These are phyloP conservation scores for Spatholobus suberectus DNA, from an alignment of 306 rosid genomes.

Conservation along the genomic window DNA sequence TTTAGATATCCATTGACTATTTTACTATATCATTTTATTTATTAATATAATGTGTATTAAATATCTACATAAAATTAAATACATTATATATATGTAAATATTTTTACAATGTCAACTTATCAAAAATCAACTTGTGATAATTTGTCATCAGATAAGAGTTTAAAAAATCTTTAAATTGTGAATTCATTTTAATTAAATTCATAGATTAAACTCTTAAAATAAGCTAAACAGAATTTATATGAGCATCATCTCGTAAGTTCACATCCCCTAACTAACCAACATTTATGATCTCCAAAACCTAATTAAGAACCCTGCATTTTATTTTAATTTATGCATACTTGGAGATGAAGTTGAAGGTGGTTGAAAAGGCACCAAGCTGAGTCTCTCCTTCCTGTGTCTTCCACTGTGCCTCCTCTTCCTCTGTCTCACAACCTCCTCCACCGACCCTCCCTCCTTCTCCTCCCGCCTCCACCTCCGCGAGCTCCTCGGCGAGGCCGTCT, in stretches of 20 bases:
- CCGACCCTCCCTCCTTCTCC: conserved; percentile 56
- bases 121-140: too few relatives aligned
- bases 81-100: too few relatives aligned
- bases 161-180: too few relatives aligned
- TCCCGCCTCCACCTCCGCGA: conserved; percentile 70
- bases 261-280: not conserved
- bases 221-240: not conserved
- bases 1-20: too few relatives aligned
- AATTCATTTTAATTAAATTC: too few relatives aligned
- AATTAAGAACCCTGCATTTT: not conserved
- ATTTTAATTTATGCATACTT: conserved; percentile 46
- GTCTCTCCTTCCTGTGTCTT: conserved; percentile 73
- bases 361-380: conserved; percentile 61
- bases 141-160: too few relatives aligned
- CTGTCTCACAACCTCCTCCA: conserved; percentile 65
- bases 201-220: not conserved
- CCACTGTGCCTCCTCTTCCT: conserved; percentile 65
- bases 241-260: not conserved
- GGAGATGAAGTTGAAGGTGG: conserved; percentile 57
- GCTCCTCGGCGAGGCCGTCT: conserved; percentile 74
- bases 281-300: not conserved
- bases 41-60: not conserved
- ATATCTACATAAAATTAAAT: too few relatives aligned
- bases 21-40: not conserved
- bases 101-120: too few relatives aligned